Evolutionary conservation across 768 basidiomycete genomes (phyloP), one percentile per base, ranked within the genome.

Genomic region (Xanthoconium purpureum): DNA sequence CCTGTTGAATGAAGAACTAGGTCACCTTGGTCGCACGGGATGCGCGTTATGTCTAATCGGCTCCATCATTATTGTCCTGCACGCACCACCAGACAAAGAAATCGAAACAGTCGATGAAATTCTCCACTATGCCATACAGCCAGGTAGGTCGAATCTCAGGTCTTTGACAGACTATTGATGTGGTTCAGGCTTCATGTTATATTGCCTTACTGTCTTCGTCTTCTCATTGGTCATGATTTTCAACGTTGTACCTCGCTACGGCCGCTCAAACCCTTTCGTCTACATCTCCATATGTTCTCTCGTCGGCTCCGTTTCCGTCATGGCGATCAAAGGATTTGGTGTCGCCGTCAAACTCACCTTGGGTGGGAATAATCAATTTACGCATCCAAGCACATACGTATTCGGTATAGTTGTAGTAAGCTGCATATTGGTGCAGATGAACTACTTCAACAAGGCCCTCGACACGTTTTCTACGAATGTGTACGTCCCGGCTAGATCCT

Each of bases 241-340:
- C 77, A 74, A 74, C 28, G 80, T 97, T 57, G 89, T 83, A 2
- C 97, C 97, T 9, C 84, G 77, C 59, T 83, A 97, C 65, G 97
- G 97, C 33, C 88, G 88, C 44, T 82, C 84, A 54, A 94, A 89
- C 60, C 97, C 97, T 3, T 63, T 94, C 58, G 89, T 97, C 32
- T 98, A 97, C 75, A 83, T 98, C 60, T 94, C 94, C 29, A 96
- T 99, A 66, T 98, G 97, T 73, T 98, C 95, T 12, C 72, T 98
- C 55, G 94, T 94, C 43, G 97, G 97, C 12, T 94, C 92, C 32
- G 85, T 99, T 43, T 94, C 93, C n/a, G 85, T 98, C 74, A 98
- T 99, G 97, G 89, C 94, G 40, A 90, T 98, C 79, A 99, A 99
- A 77, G 96, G 94, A 47, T 94, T 99, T 65, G 97, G 97, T 44